Percentiles rank a stretch among this genome's conserved stretches.
These are phyloP conservation scores for Diplodia mutila DNA, from an alignment of 2,329 filamentous ascomycete genomes.

Conservation along the genomic window DNA sequence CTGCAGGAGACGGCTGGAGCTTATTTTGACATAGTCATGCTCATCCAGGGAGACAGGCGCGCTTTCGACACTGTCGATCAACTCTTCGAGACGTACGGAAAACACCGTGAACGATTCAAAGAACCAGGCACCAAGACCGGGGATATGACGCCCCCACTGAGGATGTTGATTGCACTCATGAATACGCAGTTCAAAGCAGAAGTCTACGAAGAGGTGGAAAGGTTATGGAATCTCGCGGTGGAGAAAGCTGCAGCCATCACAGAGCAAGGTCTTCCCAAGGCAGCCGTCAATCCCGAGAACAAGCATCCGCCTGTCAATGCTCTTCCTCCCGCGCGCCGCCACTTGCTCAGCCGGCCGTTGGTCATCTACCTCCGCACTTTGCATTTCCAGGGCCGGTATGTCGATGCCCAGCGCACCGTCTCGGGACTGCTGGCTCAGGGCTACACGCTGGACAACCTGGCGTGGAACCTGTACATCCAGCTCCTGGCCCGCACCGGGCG, in stretches of 20 bases:
- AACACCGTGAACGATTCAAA: not conserved
- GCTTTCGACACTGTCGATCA: slow-evolving; percentile 48
- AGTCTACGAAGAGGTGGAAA: slow-evolving; percentile 63
- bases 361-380: slow-evolving; percentile 59
- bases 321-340: slow-evolving; percentile 45
- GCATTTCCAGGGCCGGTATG: slow-evolving; percentile 53
- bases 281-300: slow-evolving; percentile 31
- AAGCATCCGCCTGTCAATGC: not conserved
- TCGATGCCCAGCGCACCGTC: slow-evolving; percentile 49
- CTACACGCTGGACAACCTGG: slow-evolving; percentile 73
- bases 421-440: slow-evolving; percentile 64
- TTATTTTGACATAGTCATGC: slow-evolving; percentile 61
- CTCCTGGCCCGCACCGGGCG: slow-evolving; percentile 64
- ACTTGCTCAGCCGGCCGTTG: slow-evolving; percentile 54
- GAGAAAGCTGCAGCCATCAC: slow-evolving; percentile 41
- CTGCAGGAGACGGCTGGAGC: slow-evolving; percentile 50
- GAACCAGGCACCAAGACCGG: not conserved
- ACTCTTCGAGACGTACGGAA: slow-evolving; percentile 60
- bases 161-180: slow-evolving; percentile 70
- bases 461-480: slow-evolving; percentile 80
- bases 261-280: slow-evolving; percentile 30
- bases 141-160: slow-evolving; percentile 51
- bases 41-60: slow-evolving; percentile 55
- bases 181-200: slow-evolving; percentile 61
- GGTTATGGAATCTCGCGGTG: slow-evolving; percentile 66